These are phyloP conservation scores for Conringia planisiliqua DNA, from an alignment of 345 rosid genomes.

Conservation along the genomic window DNA sequence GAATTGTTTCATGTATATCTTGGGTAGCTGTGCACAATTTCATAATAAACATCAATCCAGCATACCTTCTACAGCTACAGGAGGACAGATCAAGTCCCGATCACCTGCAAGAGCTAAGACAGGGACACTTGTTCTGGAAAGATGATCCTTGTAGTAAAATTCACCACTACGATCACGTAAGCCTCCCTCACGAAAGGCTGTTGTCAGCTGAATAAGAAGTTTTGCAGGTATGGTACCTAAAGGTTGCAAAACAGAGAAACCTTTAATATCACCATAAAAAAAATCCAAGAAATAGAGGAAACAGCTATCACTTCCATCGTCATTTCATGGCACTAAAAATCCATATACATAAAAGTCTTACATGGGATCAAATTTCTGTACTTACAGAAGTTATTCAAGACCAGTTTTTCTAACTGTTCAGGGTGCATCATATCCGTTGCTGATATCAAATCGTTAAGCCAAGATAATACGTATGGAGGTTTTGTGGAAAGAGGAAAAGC, in stretches of 20 bases:
- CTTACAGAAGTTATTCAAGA: slow-evolving; percentile 92
- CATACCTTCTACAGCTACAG: slow-evolving; percentile 85
- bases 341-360: not conserved
- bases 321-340: not conserved
- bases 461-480: slow-evolving; percentile 80
- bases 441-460: slow-evolving; percentile 84
- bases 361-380: slow-evolving; percentile 14
- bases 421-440: slow-evolving; percentile 98
- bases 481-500: slow-evolving; percentile 80
- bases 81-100: slow-evolving; percentile 87
- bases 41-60: not conserved
- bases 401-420: slow-evolving; percentile 80
- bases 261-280: not conserved
- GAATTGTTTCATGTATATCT: not conserved
- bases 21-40: not conserved
- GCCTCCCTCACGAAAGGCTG: slow-evolving; percentile 85
- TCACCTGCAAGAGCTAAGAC: slow-evolving; percentile 94
- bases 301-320: not conserved
- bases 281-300: not conserved
- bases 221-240: slow-evolving; percentile 92
- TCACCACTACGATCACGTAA: slow-evolving; percentile 73
- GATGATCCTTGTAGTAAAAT: slow-evolving; percentile 71
- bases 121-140: slow-evolving; percentile 56
- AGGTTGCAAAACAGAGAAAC: slow-evolving; percentile 20
- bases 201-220: slow-evolving; percentile 84